Base-by-base conservation (phyloP, 768 basidiomycete genomes). In the Favolaschia claudopus region DNA sequence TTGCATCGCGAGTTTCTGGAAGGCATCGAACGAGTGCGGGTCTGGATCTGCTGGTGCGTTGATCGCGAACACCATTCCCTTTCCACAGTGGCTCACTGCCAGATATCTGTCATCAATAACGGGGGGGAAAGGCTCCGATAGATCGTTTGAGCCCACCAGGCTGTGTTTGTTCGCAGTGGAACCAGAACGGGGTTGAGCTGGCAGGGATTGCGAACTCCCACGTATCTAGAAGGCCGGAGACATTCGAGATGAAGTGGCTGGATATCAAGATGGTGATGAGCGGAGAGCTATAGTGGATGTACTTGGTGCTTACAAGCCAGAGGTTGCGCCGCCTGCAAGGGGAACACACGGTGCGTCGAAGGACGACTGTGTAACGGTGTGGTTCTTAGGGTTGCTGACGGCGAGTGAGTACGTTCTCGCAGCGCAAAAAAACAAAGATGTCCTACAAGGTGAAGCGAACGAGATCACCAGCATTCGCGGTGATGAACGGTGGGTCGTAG, bases 331-430 rank as follows among this genome's bases (percentile, higher is more conserved):
- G 15, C 31, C 48, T 0, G 54, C 24, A 27, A 70, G 40, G 1
- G 60, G 28, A 29, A 62, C 45, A 60, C 77, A 78, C 2, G 77
- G 77, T 4, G 64, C 64, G 31, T 67, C 63, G 56, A 78, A 77
- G 4, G 72, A 50, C 9, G 74, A 75, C 55, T 76, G 72, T 6
- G 75, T 76, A 10, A 71, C 75, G 12, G 74, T 73, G 58, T 74
- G 69, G 47, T 71, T 74, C 38, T 68, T 68, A 15, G 69, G 69
- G 58, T 55, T 58, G 57, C 65, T 69, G 55, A 20, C 4, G 17
- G 9, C 8, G 22, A 13, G 17, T 22, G n/a, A 44, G 42, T 6
- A 48, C 10, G 34, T 37, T 17, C 9, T 27, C 20, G 3, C 25
- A 4, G 33, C n/a, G 22, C 10, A 28, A 27, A 1, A 14, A 28